Base-by-base conservation (phyloP, 1,284 basidiomycete species). In the Takashimella tepidaria region DNA sequence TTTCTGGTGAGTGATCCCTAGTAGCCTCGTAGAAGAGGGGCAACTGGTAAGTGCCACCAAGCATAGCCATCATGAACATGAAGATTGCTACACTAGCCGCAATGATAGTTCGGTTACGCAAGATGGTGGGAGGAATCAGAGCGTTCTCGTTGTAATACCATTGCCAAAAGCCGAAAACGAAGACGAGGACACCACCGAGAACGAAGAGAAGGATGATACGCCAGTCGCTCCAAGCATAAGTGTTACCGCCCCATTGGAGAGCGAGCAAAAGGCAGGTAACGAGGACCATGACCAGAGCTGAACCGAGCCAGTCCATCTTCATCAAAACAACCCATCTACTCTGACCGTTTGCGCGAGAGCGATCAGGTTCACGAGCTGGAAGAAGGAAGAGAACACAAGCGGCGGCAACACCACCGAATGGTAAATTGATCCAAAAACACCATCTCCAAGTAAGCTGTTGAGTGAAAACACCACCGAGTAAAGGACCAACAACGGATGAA, bases 381-480 rank as follows among this genome's bases (percentile, higher is more conserved):
- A 78, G 68, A 54, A 77, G 70, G 65, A 76, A 69, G 50, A 76
- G 42, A 43, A 78, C 71, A 4, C 72, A 72, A n/a, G 63, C 58
- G 44, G 72, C 71, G 6, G 76, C 70, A 49, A 61, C 48, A 56
- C 62, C 71, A 44, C 75, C 76, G 50, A 78, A 65, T 5, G 79
- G 79, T 0, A 80, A 68, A 65, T 80, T 79, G 68, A 80, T 79
- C 67, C 73, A 78, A 69, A 78, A 79, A 57, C 75, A 50, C 53
- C 67, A 76, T 44, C 79, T 62, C 79, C 79, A 80, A 1, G 72
- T 69, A 27, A 76, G 74, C 19, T 67, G 68, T 50, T 79, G 74
- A 20, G 77, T 77, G 58, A 79, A 79, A 4, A 72, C 77, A 37
- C 76, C 77, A 23, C 75, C 76, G 5, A 78, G 59, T 13, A 77